Conservation (phyloP, 1,139 yeast genomes). For the Hansenula lynferdii region DNA sequence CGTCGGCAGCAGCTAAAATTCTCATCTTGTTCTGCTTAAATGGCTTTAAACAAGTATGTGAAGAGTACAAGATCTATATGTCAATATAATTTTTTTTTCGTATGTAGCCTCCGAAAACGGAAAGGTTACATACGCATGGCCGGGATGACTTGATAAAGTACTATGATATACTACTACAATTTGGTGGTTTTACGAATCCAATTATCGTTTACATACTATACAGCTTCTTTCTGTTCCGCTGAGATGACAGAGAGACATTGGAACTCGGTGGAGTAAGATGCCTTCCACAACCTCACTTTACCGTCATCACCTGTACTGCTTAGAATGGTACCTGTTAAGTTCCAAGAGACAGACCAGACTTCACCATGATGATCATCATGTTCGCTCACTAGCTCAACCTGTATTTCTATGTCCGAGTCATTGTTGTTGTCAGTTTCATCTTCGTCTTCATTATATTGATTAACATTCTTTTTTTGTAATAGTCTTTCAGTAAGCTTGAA, state of each 20-base stretch:
- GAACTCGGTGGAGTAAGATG: slow-evolving; percentile 80
- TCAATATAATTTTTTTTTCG: slow-evolving; percentile 1
- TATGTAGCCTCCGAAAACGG: background rate
- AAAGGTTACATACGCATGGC: background rate
- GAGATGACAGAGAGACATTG: slow-evolving; percentile 88
- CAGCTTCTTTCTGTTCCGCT: slow-evolving; percentile 41
- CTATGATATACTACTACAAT: background rate
- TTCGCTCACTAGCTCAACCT: slow-evolving; percentile 47
- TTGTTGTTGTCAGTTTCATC: slow-evolving; percentile 12
- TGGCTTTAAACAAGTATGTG: background rate
- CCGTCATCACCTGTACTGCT: slow-evolving; percentile 98
- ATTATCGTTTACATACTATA: background rate
- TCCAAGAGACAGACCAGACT: slow-evolving; percentile 97
- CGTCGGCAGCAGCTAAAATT: slow-evolving; percentile 49
- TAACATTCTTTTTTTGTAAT: slow-evolving; percentile 22
- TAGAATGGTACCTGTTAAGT: slow-evolving; percentile 84
- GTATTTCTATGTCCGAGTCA: slow-evolving; percentile 21
- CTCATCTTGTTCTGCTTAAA: slow-evolving; percentile 34
- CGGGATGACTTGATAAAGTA: background rate
- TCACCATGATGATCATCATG: slow-evolving; percentile 81
- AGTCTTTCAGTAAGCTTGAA: slow-evolving; percentile 58
- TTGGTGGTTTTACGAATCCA: background rate
- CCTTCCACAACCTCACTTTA: slow-evolving; percentile 85
- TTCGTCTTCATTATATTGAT: slow-evolving; percentile 10
- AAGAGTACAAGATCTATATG: background rate